Percentiles rank a stretch among this genome's conserved stretches.
Conservation (phyloP, 257 asterid genomes). For the Solanum piurae region DNA sequence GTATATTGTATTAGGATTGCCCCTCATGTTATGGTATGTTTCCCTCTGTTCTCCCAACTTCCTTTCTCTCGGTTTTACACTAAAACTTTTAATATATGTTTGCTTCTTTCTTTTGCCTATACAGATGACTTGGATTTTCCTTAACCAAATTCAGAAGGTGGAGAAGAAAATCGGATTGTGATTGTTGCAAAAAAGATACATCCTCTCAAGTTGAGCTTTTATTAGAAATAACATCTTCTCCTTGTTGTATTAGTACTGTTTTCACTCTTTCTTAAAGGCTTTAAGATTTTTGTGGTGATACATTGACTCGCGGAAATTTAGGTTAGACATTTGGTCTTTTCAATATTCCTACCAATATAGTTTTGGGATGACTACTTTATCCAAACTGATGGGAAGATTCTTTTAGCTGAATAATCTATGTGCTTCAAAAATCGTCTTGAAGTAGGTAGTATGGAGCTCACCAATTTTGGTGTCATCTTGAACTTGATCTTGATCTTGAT, state of each 20-base stretch:
- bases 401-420: slow-evolving; percentile 10
- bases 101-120: background rate
- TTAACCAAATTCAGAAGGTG: slow-evolving; percentile 72
- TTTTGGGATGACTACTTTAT: slow-evolving; percentile 1
- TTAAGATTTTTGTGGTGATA: background rate
- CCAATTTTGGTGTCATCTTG: background rate
- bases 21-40: slow-evolving; percentile 95
- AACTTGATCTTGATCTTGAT: background rate
- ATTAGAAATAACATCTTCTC: background rate
- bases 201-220: background rate
- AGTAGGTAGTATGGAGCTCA: background rate
- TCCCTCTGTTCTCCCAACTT: slow-evolving; percentile 5
- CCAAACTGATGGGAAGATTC: slow-evolving; percentile 2
- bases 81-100: background rate
- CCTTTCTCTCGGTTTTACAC: background rate
- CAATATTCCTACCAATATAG: background rate
- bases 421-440: background rate
- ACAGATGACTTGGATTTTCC: slow-evolving; percentile 98
- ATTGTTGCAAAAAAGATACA: background rate
- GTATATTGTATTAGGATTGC: slow-evolving; percentile 92
- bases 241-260: background rate
- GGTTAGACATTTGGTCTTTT: slow-evolving; percentile 13
- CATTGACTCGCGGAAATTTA: background rate
- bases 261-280: background rate
- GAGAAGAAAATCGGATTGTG: slow-evolving; percentile 55